A percentile compares a stretch with the other conserved stretches of the same genome.
phyloP scores from a whole-genome alignment of 1,284 basidiomycete genomes.

The Microbotryomycetes sp. region DNA sequence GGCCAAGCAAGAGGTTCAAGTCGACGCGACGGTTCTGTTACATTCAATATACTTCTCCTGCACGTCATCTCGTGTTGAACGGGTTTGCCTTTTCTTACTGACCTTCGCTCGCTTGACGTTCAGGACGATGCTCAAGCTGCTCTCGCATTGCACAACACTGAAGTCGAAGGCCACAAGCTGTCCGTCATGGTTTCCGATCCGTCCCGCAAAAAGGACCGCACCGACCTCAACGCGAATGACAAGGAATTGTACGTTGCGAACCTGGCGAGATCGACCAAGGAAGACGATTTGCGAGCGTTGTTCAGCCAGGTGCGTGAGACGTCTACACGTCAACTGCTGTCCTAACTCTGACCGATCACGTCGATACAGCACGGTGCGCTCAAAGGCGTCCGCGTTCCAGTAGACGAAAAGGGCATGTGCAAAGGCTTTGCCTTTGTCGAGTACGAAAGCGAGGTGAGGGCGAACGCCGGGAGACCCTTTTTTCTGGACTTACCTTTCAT shows the following conservation, averaged over 20 bases:
- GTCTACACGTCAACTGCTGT: not conserved
- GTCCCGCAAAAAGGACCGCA: slow-evolving; percentile 73
- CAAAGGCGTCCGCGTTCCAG: slow-evolving; percentile 68
- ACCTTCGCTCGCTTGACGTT: not conserved
- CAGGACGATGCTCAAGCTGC: slow-evolving; percentile 68
- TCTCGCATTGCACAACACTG: slow-evolving; percentile 64
- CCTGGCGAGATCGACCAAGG: slow-evolving; percentile 63
- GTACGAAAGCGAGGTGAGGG: slow-evolving; percentile 66
- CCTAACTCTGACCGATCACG: too few relatives aligned
- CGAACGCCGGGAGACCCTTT: slow-evolving; percentile 10
- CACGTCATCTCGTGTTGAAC: slow-evolving; percentile 42
- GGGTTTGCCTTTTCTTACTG: not conserved
- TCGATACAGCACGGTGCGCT: slow-evolving; percentile 66
- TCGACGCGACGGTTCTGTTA: slow-evolving; percentile 87
- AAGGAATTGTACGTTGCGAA: slow-evolving; percentile 79
- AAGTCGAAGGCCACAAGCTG: slow-evolving; percentile 55
- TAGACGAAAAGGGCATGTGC: slow-evolving; percentile 60
- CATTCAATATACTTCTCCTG: slow-evolving; percentile 78
- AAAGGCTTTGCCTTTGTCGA: slow-evolving; percentile 93
- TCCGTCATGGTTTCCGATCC: slow-evolving; percentile 88
- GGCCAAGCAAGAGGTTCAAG: slow-evolving; percentile 97
- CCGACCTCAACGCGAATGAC: slow-evolving; percentile 70
- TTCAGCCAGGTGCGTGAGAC: slow-evolving; percentile 57
- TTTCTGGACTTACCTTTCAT: not conserved
- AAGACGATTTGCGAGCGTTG: slow-evolving; percentile 63